Percentiles rank a stretch among this genome's conserved stretches.
These are phyloP conservation scores for Claviceps pusilla DNA, from an alignment of 2,329 filamentous ascomycete species.

Conservation along the genomic window DNA sequence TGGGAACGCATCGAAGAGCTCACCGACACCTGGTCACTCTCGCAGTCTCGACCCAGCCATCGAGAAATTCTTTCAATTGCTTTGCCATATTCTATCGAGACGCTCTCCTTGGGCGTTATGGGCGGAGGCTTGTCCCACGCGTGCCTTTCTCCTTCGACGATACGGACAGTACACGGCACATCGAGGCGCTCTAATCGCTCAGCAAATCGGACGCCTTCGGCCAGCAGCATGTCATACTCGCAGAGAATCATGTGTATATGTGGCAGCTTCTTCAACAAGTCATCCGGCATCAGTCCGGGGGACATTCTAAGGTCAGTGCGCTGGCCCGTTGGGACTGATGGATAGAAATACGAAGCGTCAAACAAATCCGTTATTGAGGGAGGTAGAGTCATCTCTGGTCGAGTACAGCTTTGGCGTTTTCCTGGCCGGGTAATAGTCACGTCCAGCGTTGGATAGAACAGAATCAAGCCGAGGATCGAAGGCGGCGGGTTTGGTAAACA, in stretches of 20 bases:
- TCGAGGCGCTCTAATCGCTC: slow-evolving; percentile 32
- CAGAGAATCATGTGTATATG: slow-evolving; percentile 45
- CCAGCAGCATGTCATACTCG: slow-evolving; percentile 50
- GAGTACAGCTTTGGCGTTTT: slow-evolving; percentile 37
- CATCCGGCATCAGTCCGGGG: slow-evolving; percentile 40
- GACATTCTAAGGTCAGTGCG: slow-evolving; percentile 41
- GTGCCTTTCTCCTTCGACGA: slow-evolving; percentile 31
- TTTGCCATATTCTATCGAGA: slow-evolving; percentile 30
- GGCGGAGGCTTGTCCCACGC: slow-evolving; percentile 35
- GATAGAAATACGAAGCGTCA: slow-evolving; percentile 46
- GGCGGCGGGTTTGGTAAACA: slow-evolving; percentile 25
- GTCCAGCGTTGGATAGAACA: slow-evolving; percentile 50
- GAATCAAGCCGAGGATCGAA: slow-evolving; percentile 34
- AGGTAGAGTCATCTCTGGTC: slow-evolving; percentile 44
- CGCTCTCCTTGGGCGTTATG: slow-evolving; percentile 28
- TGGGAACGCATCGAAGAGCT: slow-evolving; percentile 19
- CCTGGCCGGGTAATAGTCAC: slow-evolving; percentile 41
- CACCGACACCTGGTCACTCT: slow-evolving; percentile 22
- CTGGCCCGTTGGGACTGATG: slow-evolving; percentile 28
- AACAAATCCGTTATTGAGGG: slow-evolving; percentile 45
- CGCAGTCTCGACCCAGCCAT: slow-evolving; percentile 25
- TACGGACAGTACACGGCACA: slow-evolving; percentile 23
- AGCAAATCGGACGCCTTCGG: slow-evolving; percentile 45
- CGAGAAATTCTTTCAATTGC: slow-evolving; percentile 25
- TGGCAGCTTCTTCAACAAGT: slow-evolving; percentile 35